Evolutionary conservation across 192 early-diverging fungal species (phyloP), one percentile per base, ranked within the genome.

Genomic region (Backusella sp.): DNA sequence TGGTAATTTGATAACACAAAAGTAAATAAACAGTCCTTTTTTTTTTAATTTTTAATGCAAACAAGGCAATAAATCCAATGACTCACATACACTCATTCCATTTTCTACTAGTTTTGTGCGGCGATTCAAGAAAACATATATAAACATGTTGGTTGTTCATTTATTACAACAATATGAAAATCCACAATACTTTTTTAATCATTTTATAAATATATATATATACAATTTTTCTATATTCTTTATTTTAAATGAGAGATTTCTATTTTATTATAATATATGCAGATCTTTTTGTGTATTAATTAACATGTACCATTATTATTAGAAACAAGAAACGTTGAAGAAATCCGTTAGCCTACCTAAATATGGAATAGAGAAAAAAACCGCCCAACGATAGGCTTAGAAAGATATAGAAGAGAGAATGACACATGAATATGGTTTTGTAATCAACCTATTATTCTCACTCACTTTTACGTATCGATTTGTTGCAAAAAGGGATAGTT

Each of bases 31-130:
- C 30, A 62, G 28, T 37, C 30, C 23, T 39, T 71, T 71, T 70
- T 70, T 71, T 49, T 46, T 46, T 30, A 44, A 32, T 8, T 71
- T 59, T 62, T 62, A 28, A 62, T 62, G 56, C 56, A 62, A 62
- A 62, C 56, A 62, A 62, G 56, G 56, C 12, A 62, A 62, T 62
- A 28, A 62, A 62, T 21, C 6, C n/a, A 68, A 68, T 68, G 67
- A 68, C 67, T 68, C 67, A 68, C 67, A 39, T 68, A 39, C 32
- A 68, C 67, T 68, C 67, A 68, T 68, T 37, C 9, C 67, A 17
- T 21, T 37, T 39, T 37, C 23, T 39, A 41, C 35, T 32, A 35
- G 6, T 68, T 69, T 41, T 23, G 34, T 69, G 35, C 68, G 68
- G 68, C 68, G 68, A 69, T 41, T 69, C 68, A 69, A 69, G 68